phyloP scores from a whole-genome alignment of 2,329 filamentous ascomycete species.

The Daldinia sp. region DNA sequence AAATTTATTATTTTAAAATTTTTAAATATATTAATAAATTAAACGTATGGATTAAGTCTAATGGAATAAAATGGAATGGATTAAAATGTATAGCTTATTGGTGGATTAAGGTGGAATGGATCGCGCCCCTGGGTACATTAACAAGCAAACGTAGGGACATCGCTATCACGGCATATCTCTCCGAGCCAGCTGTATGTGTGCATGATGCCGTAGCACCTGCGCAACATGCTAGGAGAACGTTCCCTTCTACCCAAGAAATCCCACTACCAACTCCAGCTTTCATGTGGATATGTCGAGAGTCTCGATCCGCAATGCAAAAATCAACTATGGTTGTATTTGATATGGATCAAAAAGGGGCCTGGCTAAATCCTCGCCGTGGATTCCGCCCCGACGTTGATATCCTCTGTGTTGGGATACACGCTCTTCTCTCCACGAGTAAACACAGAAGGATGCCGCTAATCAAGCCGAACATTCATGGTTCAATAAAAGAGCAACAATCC shows the following conservation, averaged over 20 bases:
- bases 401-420: background rate
- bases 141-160: background rate
- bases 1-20: too few relatives aligned
- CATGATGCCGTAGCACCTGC: background rate
- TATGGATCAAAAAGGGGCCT: background rate
- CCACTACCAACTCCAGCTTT: background rate
- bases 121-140: background rate
- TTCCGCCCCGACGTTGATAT: background rate
- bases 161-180: background rate
- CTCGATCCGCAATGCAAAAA: background rate
- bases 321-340: background rate
- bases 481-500: background rate
- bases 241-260: background rate
- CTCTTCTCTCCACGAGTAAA: background rate
- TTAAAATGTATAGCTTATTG: too few relatives aligned
- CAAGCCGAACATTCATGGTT: background rate
- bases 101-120: too few relatives aligned
- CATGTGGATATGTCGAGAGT: background rate
- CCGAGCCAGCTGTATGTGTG: background rate
- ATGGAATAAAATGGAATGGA: too few relatives aligned
- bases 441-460: background rate
- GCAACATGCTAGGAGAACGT: background rate
- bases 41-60: too few relatives aligned
- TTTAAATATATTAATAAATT: too few relatives aligned
- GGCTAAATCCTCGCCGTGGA: background rate